Base-by-base conservation (phyloP, 371 early-diverging fungal species). In the Mortierella sp. region DNA sequence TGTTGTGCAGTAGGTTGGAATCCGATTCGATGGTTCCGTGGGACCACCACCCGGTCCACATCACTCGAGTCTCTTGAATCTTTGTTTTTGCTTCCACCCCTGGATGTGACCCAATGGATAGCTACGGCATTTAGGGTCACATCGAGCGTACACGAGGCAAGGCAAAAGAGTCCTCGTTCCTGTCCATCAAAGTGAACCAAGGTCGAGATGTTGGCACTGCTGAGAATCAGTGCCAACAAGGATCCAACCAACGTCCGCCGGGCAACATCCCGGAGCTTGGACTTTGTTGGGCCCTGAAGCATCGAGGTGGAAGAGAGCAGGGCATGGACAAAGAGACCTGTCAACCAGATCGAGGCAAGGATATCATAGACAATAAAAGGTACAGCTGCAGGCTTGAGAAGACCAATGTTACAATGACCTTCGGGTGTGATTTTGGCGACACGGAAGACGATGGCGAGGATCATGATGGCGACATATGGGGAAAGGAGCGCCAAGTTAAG, bases 121-220 rank as follows among this genome's bases (percentile, higher is more conserved):
- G 86, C 82, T 21, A 85, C 72, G 5, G 85, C 85, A 60, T 87
- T 89, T 59, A 87, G 73, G 0, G 87, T 87, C 25, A 89, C 88
- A 80, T 89, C 88, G 23, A 87, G 63, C 3, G 85, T 86, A 60
- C 89, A 89, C 23, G 83, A 83, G 0, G 84, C 86, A 16, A 89
- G 51, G 61, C 89, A 89, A n/a, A 87, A 50, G 9, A 85, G 52
- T 11, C 86, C 88, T 19, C 89, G 81, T 63, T 87, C 83, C 14
- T 80, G 66, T 14, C 87, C 86, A 14, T 84, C 51, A 28, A 84
- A 72, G 60, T 84, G 62, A 15, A 84, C 68, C 7, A 87, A 30
- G 9, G 81, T 63, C 1, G 87, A 57, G 46, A 86, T 81, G 64
- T 89, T 89, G 55, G 81, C 87, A 67, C 84, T 81, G 0, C 86